These are phyloP conservation scores for Pseudocercospora musae DNA, from an alignment of 2,329 filamentous ascomycete genomes.

Conservation along the genomic window DNA sequence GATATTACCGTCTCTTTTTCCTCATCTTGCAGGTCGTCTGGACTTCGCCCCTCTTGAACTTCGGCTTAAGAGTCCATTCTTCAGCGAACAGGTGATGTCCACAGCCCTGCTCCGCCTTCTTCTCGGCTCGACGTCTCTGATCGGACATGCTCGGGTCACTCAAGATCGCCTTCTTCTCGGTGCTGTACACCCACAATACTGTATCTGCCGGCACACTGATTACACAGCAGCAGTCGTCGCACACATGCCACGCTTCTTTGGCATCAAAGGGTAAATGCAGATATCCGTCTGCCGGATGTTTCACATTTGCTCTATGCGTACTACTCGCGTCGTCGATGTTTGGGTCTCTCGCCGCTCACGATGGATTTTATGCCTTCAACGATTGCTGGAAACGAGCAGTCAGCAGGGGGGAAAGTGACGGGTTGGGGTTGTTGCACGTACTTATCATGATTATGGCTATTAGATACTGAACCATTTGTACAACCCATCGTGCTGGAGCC, in stretches of 20 bases:
- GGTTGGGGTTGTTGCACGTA: background rate
- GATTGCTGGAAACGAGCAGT: slow-evolving; percentile 15
- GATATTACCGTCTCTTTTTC: background rate
- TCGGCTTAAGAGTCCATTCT: background rate
- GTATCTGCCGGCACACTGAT: background rate
- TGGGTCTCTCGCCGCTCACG: slow-evolving; percentile 18
- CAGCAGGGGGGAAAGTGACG: background rate
- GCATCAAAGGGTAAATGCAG: slow-evolving; percentile 10
- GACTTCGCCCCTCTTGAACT: background rate
- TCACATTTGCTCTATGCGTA: background rate
- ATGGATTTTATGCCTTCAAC: slow-evolving; percentile 25
- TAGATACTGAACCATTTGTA: slow-evolving; percentile 27
- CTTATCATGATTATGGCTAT: slow-evolving; percentile 28
- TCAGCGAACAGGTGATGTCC: background rate
- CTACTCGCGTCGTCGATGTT: slow-evolving; percentile 8
- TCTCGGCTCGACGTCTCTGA: background rate
- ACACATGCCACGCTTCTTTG: slow-evolving; percentile 3
- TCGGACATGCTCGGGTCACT: slow-evolving; percentile 19
- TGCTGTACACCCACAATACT: background rate
- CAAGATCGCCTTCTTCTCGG: background rate
- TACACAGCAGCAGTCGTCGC: background rate
- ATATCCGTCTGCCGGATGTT: background rate
- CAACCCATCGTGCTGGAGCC: slow-evolving; percentile 27
- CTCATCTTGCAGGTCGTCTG: background rate
- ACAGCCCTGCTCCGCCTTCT: background rate